Percentiles rank a stretch among this genome's conserved stretches.
phyloP scores from a whole-genome alignment of 768 basidiomycete species.

The Kwoniella sp. region DNA sequence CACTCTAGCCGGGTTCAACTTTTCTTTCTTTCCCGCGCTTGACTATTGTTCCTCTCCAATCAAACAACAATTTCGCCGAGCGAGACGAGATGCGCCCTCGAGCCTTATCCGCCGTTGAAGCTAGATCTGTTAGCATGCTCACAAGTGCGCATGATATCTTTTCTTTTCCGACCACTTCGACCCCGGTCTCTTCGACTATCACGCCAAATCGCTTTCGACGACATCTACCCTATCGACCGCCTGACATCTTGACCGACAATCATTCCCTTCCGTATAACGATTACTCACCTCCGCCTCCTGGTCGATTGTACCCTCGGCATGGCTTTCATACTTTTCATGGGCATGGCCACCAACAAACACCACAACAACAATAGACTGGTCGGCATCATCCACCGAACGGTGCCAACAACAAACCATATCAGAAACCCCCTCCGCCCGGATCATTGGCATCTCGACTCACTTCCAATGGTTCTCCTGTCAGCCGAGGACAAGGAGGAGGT shows the following conservation, averaged over 20 bases:
- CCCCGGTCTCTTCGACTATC: neutral
- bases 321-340: neutral
- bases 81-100: constrained; percentile 23
- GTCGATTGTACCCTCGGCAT: neutral
- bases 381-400: constrained; percentile 20
- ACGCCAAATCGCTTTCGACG: neutral
- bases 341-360: neutral
- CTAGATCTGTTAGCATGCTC: constrained; percentile 13
- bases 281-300: constrained; percentile 3
- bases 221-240: constrained; percentile 10
- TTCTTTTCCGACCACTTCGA: constrained; percentile 1
- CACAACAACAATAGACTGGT: constrained; percentile 10
- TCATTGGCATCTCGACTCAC: constrained; percentile 12
- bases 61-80: no score
- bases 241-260: constrained; percentile 4
- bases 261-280: neutral
- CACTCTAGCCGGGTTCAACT: neutral
- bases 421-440: constrained; percentile 15
- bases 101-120: constrained; percentile 19
- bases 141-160: constrained; percentile 12
- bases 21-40: neutral
- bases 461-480: neutral
- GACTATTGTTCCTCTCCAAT: no score
- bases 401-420: constrained; percentile 26
- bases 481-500: constrained; percentile 13